These are phyloP conservation scores for Suillus sp. DNA, from an alignment of 768 basidiomycete genomes.

Conservation along the genomic window DNA sequence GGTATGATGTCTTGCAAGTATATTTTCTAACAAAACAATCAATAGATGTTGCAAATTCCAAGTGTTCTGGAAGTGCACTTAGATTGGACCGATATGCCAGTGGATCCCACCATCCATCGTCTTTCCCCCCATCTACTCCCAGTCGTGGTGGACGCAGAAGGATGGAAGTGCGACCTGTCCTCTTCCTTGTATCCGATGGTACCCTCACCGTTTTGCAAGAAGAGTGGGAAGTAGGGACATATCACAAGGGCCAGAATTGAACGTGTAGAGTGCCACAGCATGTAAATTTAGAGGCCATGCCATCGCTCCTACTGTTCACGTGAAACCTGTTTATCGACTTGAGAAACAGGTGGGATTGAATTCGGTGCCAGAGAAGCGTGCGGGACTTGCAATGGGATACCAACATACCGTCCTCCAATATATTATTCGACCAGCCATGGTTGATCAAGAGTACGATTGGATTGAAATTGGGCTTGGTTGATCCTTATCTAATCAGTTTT, in stretches of 20 bases:
- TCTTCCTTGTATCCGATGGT: neutral
- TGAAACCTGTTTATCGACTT: neutral
- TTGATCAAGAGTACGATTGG: neutral
- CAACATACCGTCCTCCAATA: neutral
- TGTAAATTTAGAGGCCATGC: neutral
- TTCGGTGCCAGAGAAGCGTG: neutral
- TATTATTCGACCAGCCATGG: neutral
- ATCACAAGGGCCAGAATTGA: neutral
- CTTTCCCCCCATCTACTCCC: neutral
- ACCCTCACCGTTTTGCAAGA: neutral
- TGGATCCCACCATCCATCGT: neutral
- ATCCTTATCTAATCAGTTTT: neutral
- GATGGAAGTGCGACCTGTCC: neutral
- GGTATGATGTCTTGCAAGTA: neutral
- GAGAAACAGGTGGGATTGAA: neutral
- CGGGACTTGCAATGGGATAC: neutral
- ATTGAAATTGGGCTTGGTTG: neutral
- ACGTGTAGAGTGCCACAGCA: neutral
- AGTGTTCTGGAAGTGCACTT: neutral
- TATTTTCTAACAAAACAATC: neutral
- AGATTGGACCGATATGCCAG: neutral
- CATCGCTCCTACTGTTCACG: neutral
- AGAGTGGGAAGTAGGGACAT: neutral
- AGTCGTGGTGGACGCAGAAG: neutral
- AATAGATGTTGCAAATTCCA: neutral